Percentiles rank a stretch among this genome's conserved stretches.
These are phyloP conservation scores for Geopyxis carbonaria DNA, from an alignment of 495 filamentous ascomycete species.

Conservation along the genomic window DNA sequence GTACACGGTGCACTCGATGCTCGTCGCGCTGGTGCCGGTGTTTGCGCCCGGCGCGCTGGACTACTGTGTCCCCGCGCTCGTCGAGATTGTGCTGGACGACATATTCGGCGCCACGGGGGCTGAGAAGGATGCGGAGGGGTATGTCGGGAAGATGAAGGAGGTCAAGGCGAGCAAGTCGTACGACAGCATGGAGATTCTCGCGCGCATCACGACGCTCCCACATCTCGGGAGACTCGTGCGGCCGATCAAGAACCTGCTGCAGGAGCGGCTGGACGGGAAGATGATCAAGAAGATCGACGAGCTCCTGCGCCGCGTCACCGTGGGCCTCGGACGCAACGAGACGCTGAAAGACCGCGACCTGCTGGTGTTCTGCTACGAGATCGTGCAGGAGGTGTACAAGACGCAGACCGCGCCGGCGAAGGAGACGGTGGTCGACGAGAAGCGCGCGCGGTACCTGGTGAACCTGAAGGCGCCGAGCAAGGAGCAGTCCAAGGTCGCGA, in stretches of 20 bases:
- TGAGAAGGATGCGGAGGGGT: constrained; percentile 94
- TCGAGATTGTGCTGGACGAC: constrained; percentile 85
- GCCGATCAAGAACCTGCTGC: constrained; percentile 58
- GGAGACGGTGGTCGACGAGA: constrained; percentile 38
- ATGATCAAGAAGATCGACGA: constrained; percentile 82
- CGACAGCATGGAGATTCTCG: constrained; percentile 89
- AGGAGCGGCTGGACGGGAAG: constrained; percentile 62
- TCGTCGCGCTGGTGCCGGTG: constrained; percentile 54
- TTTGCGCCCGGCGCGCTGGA: constrained; percentile 73
- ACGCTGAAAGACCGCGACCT: constrained; percentile 57
- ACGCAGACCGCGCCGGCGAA: constrained; percentile 14
- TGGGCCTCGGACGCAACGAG: constrained; percentile 65
- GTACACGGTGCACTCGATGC: constrained; percentile 82
- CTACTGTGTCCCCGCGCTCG: constrained; percentile 63
- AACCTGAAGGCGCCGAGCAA: constrained; percentile 55
- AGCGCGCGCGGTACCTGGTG: constrained; percentile 55
- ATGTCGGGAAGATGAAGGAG: constrained; percentile 89
- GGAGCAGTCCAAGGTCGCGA: constrained; percentile 44
- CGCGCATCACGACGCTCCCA: constrained; percentile 55
- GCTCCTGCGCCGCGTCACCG: constrained; percentile 62
- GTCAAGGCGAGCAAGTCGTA: constrained; percentile 94
- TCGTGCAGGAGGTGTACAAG: constrained; percentile 71
- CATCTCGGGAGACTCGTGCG: constrained; percentile 56
- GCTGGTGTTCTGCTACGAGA: constrained; percentile 82
- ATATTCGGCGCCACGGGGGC: constrained; percentile 90